Evolutionary conservation across 495 filamentous ascomycete genomes (phyloP).

Genomic region (Penicillium lagena): DNA sequence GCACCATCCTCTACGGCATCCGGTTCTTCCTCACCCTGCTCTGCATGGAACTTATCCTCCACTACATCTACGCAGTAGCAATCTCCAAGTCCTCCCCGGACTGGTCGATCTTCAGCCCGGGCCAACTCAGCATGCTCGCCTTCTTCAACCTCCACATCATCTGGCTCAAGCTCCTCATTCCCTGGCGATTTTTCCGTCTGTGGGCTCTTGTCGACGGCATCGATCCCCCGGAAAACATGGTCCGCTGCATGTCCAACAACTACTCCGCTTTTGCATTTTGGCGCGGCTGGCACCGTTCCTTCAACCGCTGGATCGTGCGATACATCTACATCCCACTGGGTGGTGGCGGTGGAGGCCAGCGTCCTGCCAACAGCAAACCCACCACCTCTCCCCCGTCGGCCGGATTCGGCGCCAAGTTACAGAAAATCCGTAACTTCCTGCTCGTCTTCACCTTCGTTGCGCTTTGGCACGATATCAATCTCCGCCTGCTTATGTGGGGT

Average conservation of each 20-base stretch:
- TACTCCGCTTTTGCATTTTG: constrained; percentile 91
- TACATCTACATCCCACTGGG: constrained; percentile 95
- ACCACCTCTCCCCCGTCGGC: constrained; percentile 11
- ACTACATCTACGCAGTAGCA: constrained; percentile 89
- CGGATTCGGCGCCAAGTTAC: constrained; percentile 20
- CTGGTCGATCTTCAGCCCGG: constrained; percentile 81
- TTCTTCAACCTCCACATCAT: constrained; percentile 97
- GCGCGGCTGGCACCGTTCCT: constrained; percentile 91
- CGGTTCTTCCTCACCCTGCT: constrained; percentile 78
- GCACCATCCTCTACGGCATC: constrained; percentile 72
- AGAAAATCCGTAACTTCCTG: constrained; percentile 60
- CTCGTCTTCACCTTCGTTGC: constrained; percentile 97
- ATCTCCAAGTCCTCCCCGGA: constrained; percentile 75
- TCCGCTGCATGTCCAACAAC: constrained; percentile 94
- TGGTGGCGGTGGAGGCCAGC: constrained; percentile 44
- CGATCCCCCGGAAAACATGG: constrained; percentile 97
- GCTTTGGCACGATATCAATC: constrained; percentile 94
- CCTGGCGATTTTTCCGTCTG: constrained; percentile 95
- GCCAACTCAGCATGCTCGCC: constrained; percentile 83
- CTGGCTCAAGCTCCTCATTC: constrained; percentile 95
- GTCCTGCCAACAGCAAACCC: constrained; percentile 7
- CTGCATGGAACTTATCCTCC: constrained; percentile 89
- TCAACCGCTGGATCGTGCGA: constrained; percentile 87
- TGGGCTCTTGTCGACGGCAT: constrained; percentile 87
- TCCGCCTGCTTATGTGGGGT: constrained; percentile 91